Evolutionary conservation across 495 filamentous ascomycete genomes (phyloP).

Genomic region (Aspergillus steynii): DNA sequence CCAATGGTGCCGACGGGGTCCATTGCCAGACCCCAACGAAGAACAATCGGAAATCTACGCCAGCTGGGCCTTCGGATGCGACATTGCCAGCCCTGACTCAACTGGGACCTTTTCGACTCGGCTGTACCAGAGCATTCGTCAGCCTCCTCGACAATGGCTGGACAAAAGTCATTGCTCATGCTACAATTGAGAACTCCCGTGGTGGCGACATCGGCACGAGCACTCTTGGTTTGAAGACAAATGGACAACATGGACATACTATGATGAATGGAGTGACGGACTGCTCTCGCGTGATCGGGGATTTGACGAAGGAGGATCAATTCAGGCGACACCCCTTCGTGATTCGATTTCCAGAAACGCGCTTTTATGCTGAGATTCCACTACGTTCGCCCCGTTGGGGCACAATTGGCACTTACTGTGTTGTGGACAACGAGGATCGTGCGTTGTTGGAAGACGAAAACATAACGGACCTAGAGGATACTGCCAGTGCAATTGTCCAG

Average conservation of each 20-base stretch:
- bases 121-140: slow-evolving; percentile 51
- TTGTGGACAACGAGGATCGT: slow-evolving; percentile 53
- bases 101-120: slow-evolving; percentile 55
- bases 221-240: slow-evolving; percentile 33
- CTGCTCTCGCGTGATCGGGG: slow-evolving; percentile 42
- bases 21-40: neutral
- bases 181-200: slow-evolving; percentile 30
- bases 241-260: neutral
- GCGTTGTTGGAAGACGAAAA: slow-evolving; percentile 24
- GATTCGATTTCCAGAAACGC: slow-evolving; percentile 33
- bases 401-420: slow-evolving; percentile 61
- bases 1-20: neutral
- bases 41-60: neutral
- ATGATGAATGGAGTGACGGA: slow-evolving; percentile 13
- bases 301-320: slow-evolving; percentile 44
- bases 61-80: slow-evolving; percentile 44
- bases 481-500: slow-evolving; percentile 21
- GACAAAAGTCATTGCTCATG: slow-evolving; percentile 62
- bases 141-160: slow-evolving; percentile 54
- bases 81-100: slow-evolving; percentile 62
- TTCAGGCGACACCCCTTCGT: slow-evolving; percentile 43
- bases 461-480: slow-evolving; percentile 25
- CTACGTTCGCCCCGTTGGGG: slow-evolving; percentile 55
- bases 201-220: neutral
- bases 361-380: slow-evolving; percentile 65